Evolutionary conservation across 78 protist genomes (phyloP).

Genomic region (Dictyostelium brefeldianum): DNA sequence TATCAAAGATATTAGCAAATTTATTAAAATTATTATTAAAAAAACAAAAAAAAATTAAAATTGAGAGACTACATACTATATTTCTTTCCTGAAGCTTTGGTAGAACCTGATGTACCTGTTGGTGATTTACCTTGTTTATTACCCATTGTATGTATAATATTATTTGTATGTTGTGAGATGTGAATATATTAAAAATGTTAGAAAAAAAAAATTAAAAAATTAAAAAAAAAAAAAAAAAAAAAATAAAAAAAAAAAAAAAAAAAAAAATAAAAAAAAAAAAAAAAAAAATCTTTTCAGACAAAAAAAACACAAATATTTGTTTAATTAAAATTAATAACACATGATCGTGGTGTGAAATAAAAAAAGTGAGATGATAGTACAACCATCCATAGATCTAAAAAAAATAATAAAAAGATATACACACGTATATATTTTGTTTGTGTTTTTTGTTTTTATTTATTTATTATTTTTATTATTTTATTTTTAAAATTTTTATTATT

Average conservation of each 20-base stretch:
- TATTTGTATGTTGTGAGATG: not conserved
- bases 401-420: not conserved
- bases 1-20: not conserved
- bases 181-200: not conserved
- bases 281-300: not conserved
- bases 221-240: not conserved
- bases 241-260: not conserved
- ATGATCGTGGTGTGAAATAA: too few relatives aligned
- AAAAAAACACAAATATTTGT: not conserved
- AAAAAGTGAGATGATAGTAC: too few relatives aligned
- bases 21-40: too few relatives aligned
- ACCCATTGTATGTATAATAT: constrained; percentile 28
- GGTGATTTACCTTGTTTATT: constrained; percentile 56
- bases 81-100: constrained; percentile 19
- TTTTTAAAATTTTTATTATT: not conserved
- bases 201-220: not conserved
- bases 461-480: not conserved
- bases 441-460: not conserved
- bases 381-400: too few relatives aligned
- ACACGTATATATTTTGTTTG: too few relatives aligned
- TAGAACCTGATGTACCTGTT: not conserved
- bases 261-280: not conserved
- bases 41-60: not conserved
- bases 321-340: not conserved
- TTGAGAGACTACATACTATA: constrained; percentile 30